Base-by-base conservation (phyloP, 768 basidiomycete species). In the Ephemerocybe angulata region DNA sequence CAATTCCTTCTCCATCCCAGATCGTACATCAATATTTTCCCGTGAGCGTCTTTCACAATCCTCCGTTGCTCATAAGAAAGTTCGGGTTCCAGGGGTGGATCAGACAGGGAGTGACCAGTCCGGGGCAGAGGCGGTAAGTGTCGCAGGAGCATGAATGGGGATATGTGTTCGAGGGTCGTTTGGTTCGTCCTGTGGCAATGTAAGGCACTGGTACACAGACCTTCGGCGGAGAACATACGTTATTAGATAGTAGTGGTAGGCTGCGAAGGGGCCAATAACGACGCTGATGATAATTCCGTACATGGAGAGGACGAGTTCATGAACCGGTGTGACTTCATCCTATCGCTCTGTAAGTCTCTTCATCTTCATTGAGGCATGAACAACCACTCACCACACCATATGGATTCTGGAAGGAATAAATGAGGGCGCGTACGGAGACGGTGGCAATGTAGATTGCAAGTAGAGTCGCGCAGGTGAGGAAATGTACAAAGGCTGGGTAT, bases 401-500 rank as follows among this genome's bases (percentile, higher is more conserved):
- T 0, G 88, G 79, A 62, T 90, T 78, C 33, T 74, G 67, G 64
- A 93, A 85, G 35, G 89, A 85, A 68, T 81, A 86, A 66, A 73
- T 76, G 31, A 90, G 72, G 35, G 82, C 82, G 30, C 69, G 69
- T 3, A 75, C 69, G 50, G 81, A 80, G 35, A 91, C 63, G 15
- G 68, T 56, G 54, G 81, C 77, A 35, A 87, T 71, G 64, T 93
- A 89, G 15, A 76, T 58, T 13, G 88, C 75, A 37, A 90, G 77
- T 6, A 86, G 60, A 8, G 84, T 85, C 42, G 87, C 66, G 59
- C 79, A 84, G 29, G 76, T 72, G 48, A 93, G 74, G 64, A 93
- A 88, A 67, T 91, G 89, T 49, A 93, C 72, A 64, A 92, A 93
- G 4, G 90, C 83, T 7, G 89, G 85, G 66, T 93, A 91, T 37